A percentile compares a stretch with the other conserved stretches of the same genome.
phyloP scores from a whole-genome alignment of 305 asterid genomes.

The Fraxinus dipetala region DNA sequence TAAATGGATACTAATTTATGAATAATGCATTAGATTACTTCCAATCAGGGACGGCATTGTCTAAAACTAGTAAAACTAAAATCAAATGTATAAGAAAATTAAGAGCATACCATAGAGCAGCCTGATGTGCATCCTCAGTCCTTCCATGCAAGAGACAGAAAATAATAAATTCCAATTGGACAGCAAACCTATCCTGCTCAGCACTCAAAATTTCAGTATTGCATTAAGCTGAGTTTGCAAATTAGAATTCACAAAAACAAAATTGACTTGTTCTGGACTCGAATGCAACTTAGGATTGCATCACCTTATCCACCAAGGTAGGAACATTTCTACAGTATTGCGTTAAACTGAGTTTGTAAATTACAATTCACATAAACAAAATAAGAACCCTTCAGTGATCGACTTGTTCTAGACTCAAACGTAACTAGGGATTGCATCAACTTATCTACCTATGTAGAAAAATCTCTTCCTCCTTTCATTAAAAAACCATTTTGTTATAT shows the following conservation, averaged over 20 bases:
- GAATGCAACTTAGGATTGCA: background rate
- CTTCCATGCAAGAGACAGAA: constrained; percentile 48
- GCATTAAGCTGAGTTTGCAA: background rate
- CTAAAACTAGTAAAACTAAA: constrained; percentile 18
- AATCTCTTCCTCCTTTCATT: background rate
- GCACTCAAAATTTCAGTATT: constrained; percentile 5
- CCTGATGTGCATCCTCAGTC: constrained; percentile 47
- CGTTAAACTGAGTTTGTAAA: constrained; percentile 6
- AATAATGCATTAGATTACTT: constrained; percentile 6
- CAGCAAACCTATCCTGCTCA: constrained; percentile 61
- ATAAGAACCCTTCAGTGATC: background rate
- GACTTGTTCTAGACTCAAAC: constrained; percentile 4
- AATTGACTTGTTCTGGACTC: background rate
- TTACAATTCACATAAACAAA: constrained; percentile 10
- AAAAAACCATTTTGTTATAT: background rate
- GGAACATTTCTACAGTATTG: background rate
- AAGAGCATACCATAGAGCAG: constrained; percentile 50
- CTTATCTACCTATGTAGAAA: constrained; percentile 1
- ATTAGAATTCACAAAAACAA: background rate
- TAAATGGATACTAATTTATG: background rate
- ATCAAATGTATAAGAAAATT: background rate
- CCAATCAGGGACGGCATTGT: background rate
- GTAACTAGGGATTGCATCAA: constrained; percentile 5
- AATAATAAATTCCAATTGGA: constrained; percentile 59
- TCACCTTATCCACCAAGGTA: background rate